These are phyloP conservation scores for Sordariomycetes sp. DNA, from an alignment of 2,329 filamentous ascomycete species.

Conservation along the genomic window DNA sequence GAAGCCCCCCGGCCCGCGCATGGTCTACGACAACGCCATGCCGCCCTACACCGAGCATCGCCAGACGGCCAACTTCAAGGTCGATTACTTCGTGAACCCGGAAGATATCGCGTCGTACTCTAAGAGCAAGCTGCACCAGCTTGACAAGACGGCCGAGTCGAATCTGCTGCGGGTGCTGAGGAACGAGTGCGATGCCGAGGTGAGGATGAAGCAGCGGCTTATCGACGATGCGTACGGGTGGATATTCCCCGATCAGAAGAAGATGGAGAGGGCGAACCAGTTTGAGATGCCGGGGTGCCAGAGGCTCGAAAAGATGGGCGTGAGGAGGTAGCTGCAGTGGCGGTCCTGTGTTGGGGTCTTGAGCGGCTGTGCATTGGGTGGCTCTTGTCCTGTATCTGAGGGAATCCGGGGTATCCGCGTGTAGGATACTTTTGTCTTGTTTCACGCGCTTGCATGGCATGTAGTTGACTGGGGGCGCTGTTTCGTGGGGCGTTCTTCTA, in stretches of 20 bases:
- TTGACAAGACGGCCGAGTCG: constrained; percentile 69
- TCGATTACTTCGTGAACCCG: constrained; percentile 81
- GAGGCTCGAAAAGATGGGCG: constrained; percentile 30
- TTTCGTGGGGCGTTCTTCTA: background rate
- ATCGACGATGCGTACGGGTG: constrained; percentile 73
- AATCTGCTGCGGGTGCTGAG: constrained; percentile 56
- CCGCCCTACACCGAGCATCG: constrained; percentile 65
- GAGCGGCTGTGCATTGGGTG: background rate
- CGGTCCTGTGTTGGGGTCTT: background rate
- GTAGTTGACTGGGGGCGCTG: background rate
- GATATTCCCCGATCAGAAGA: constrained; percentile 70
- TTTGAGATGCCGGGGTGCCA: constrained; percentile 39
- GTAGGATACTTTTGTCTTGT: background rate
- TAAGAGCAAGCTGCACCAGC: constrained; percentile 51
- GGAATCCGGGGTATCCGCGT: background rate
- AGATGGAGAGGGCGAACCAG: constrained; percentile 56
- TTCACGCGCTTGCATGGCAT: background rate
- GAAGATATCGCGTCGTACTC: constrained; percentile 59
- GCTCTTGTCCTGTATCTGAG: background rate
- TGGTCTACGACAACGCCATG: constrained; percentile 61
- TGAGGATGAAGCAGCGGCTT: constrained; percentile 48
- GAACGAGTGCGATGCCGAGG: constrained; percentile 63
- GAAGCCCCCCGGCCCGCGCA: constrained; percentile 42
- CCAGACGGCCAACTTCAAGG: constrained; percentile 53
- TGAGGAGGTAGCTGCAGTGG: constrained; percentile 8